Base-by-base conservation (phyloP, 1,284 basidiomycete species). In the Ganoderma lingzhi region DNA sequence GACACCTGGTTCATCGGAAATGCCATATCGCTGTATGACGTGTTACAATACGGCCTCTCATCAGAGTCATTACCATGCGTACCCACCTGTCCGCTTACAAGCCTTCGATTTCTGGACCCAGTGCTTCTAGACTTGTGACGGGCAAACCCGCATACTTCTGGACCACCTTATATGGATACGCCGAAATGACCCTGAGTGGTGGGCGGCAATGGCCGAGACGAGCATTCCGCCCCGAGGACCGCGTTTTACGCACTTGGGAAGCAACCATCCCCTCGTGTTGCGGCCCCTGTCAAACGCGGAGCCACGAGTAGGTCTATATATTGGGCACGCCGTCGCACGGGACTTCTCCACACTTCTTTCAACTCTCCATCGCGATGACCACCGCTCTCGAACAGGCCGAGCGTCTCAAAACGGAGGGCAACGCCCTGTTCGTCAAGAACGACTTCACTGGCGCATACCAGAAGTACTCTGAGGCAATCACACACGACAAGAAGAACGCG, bases 401-500 rank as follows among this genome's bases (percentile, higher is more conserved):
- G 9, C 55, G 68, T 23, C 74, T 83, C 19, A 83, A 84, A 66
- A 79, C 76, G 1, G 80, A 81, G 59, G 83, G 82, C 5, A 84
- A 83, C 68, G 65, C 73, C 19, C 75, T 82, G 2, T 84, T 82
- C 67, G 66, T 58, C 6, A 66, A 78, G 56, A 76, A 78, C 48
- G 64, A 83, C 17, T 84, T 79, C 68, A 51, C 64, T 0, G 75
- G 70, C 2, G 82, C 82, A 6, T 72, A 75, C 53, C 35, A 70
- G 9, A 82, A 83, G 67, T 84, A 81, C 69, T 74, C 78, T 1
- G 74, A 78, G 35, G 82, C 82, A 3, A 78, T 84, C 59, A 69
- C 73, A 8, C 28, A 73, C 12, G 79, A 80, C 63, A 71, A 69
- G 10, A 65, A 76, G 10, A 82, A 81, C 69, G 78, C 81, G 0